Base-by-base conservation (phyloP, 2,329 filamentous ascomycete species). In the Celoporthe dispersa region DNA sequence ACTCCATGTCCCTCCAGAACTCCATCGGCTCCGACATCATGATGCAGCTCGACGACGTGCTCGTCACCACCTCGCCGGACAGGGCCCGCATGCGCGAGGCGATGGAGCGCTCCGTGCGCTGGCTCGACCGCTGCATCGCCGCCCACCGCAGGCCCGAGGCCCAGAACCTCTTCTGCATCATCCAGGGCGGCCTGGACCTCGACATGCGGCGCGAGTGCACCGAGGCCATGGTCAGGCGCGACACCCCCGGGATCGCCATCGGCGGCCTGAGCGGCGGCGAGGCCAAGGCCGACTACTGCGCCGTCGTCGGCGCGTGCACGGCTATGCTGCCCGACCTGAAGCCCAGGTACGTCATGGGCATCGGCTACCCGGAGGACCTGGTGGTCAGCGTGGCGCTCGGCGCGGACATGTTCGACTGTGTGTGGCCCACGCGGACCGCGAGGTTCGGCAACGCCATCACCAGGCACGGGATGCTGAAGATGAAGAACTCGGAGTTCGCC, bases 391-490 rank as follows among this genome's bases (percentile, higher is more conserved):
- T 98, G 4, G 96, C 96, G 1, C 86, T 99, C 0, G 96, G 96
- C 3, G 96, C 96, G 64, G 96, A 99, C 81, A 99, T 99, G 96
- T 99, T 99, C 79, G 96, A 99, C 81, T 99, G 97, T 78, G 96
- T 99, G 8, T 99, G 96, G 96, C 97, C 96, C 1, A 98, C 96
- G 5, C 87, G 96, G 67, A 99, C 96, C 48, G 96, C 96, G 78
- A 90, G 96, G 44, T 99, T 99, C 78, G 96, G 97, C 71, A 98
- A 98, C 78, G 96, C 95, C 51, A 88, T 99, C 70, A 98, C 95
- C 2, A 87, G 89, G 68, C 76, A 84, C 57, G 97, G 96, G 14
- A 88, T 93, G n/a, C 82, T 98, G 61, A 98, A 97, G 79, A 83
- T 99, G 62, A 91, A 93, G 72, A 90, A 95, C 78, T 87, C 90